phyloP scores from a whole-genome alignment of 371 early-diverging fungal species.

The Zychaea mexicana region DNA sequence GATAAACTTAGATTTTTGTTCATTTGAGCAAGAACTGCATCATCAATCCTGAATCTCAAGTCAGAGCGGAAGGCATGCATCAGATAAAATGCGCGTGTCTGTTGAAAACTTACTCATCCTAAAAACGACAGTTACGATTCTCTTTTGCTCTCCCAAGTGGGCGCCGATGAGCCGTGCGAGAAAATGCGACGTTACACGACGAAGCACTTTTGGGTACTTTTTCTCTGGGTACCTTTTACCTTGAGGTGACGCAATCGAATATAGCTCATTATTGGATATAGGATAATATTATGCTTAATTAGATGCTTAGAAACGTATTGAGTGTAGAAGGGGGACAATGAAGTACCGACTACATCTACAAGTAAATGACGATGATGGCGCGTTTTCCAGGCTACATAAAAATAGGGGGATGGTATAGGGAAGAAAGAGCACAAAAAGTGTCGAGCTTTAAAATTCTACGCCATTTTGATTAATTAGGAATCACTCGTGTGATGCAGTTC shows the following conservation, averaged over 20 bases:
- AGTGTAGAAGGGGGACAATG: neutral
- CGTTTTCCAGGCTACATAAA: neutral
- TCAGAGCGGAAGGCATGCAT: neutral
- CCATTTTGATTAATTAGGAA: slow-evolving; percentile 4
- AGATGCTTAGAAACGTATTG: too few species aligned
- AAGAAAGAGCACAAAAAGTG: neutral
- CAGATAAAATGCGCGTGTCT: too few species aligned
- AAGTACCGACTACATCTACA: too few species aligned
- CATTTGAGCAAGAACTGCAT: too few species aligned
- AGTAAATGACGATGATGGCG: neutral
- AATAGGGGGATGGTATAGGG: neutral
- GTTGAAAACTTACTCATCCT: too few species aligned
- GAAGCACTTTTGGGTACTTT: neutral
- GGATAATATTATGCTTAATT: too few species aligned
- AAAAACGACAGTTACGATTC: neutral
- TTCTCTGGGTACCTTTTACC: neutral
- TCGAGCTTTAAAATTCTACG: neutral
- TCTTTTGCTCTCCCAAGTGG: neutral
- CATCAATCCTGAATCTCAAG: neutral
- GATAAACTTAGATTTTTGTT: too few species aligned
- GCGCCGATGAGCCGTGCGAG: slow-evolving; percentile 1
- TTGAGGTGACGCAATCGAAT: neutral
- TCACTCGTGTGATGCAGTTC: neutral
- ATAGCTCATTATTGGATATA: too few species aligned
- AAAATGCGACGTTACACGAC: neutral